Base-by-base conservation (phyloP, 1,139 yeast genomes). In the Nakaseomyces kungkrabaensis region DNA sequence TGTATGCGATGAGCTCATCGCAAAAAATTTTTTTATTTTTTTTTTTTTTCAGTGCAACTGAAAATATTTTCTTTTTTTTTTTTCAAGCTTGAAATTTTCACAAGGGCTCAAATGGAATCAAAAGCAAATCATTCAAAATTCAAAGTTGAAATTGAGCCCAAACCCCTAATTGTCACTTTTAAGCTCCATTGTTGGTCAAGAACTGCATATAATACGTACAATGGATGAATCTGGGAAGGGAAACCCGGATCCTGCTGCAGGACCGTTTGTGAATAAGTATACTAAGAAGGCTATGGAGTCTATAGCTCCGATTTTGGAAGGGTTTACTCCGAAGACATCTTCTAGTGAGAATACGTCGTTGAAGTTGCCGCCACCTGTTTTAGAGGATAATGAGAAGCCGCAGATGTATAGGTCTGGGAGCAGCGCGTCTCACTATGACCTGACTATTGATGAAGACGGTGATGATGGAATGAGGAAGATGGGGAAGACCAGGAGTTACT, bases 221-320 rank as follows among this genome's bases (percentile, higher is more conserved):
- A 43, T 32, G 45, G 38, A 5, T 24, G 36, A 25, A 5, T 48
- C 29, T 37, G 42, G 8, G 52, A 50, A 27, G 45, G 49, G 9
- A 44, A 52, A 25, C 11, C 17, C n/a, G 8, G 42, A 67, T 48
- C 65, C 71, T 2, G 70, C 71, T 2, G 70, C 72, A 4, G 44
- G 44, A 7, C 50, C 66, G 48, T 62, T 55, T 25, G 53, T 67
- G 43, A 63, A 59, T 46, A 63, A 60, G 46, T 66, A 63, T 34
- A 65, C 68, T 32, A 72, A 72, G 57, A 78, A 72, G 55, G 90
- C 92, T 4, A 81, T 84, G 70, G 90, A 86, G 3, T 77, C 87
- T 0, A 78, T 85, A 37, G 92, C 92, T 0, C 92, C 94, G 2
- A 83, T 84, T 67, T 67, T 85, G 46, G 85, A 83, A 62, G 73